Evolutionary conservation across 345 rosid species (phyloP).

Genomic region (Luvunga scandens): DNA sequence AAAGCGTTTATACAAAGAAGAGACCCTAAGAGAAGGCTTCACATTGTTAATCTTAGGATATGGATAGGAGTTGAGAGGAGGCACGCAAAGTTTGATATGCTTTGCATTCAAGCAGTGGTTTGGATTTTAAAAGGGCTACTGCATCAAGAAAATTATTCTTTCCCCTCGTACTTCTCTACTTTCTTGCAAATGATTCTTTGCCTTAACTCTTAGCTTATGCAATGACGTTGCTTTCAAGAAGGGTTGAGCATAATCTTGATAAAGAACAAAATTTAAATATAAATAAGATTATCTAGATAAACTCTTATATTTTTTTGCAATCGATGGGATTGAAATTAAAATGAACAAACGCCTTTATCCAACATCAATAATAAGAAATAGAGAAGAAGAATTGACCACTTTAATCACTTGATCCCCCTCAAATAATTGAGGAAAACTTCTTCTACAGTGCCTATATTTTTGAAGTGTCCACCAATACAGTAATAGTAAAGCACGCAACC

Average conservation of each 20-base stretch:
- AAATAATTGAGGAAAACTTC: too few relatives aligned
- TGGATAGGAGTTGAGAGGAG: not conserved
- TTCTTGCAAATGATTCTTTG: not conserved
- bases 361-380: too few relatives aligned
- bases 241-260: conserved; percentile 16
- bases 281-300: not conserved
- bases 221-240: not conserved
- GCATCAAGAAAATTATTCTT: conserved; percentile 38
- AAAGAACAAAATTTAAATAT: not conserved
- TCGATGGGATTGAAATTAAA: not conserved
- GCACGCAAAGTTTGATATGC: conserved; percentile 38
- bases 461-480: too few relatives aligned
- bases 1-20: conserved; percentile 37
- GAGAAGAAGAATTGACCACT: too few relatives aligned
- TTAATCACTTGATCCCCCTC: too few relatives aligned
- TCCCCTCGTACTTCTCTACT: not conserved
- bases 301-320: not conserved
- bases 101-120: conserved; percentile 37
- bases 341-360: too few relatives aligned
- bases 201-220: not conserved
- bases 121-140: conserved; percentile 3
- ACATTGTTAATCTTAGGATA: conserved; percentile 6
- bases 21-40: conserved; percentile 14
- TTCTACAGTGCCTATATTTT: too few relatives aligned
- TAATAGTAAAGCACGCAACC: not conserved